These are phyloP conservation scores for Debaryomyces hansenii DNA, from an alignment of 805 yeast genomes.

Conservation along the genomic window DNA sequence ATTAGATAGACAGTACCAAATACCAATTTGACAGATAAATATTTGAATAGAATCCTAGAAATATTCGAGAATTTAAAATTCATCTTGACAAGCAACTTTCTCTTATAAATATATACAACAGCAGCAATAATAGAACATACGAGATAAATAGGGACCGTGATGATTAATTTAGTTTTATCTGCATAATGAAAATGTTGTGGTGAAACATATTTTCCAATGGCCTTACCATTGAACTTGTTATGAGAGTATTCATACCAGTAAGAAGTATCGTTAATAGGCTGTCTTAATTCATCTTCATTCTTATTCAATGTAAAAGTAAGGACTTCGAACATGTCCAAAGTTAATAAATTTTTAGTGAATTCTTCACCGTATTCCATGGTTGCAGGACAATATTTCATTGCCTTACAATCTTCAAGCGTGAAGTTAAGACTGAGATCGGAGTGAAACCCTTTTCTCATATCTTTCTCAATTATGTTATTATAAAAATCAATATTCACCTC, in stretches of 20 bases:
- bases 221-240: too few relatives aligned
- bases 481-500: too few relatives aligned
- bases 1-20: not conserved
- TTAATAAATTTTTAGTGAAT: not conserved
- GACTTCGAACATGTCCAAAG: not conserved
- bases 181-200: not conserved
- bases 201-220: not conserved
- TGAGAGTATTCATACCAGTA: not conserved
- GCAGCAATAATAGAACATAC: not conserved
- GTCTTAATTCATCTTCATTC: not conserved
- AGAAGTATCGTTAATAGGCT: not conserved
- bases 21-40: not conserved
- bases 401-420: not conserved
- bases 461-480: too few relatives aligned
- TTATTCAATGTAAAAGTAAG: not conserved
- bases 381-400: not conserved
- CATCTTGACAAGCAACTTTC: not conserved
- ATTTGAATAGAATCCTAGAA: not conserved
- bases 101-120: not conserved
- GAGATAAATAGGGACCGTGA: not conserved
- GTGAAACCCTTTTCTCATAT: too few relatives aligned
- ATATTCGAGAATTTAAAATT: slow-evolving; percentile 1
- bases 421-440: not conserved
- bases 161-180: not conserved
- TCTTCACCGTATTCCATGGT: not conserved